Evolutionary conservation across 2,329 filamentous ascomycete species (phyloP).

Genomic region (Fusarium temperatum): DNA sequence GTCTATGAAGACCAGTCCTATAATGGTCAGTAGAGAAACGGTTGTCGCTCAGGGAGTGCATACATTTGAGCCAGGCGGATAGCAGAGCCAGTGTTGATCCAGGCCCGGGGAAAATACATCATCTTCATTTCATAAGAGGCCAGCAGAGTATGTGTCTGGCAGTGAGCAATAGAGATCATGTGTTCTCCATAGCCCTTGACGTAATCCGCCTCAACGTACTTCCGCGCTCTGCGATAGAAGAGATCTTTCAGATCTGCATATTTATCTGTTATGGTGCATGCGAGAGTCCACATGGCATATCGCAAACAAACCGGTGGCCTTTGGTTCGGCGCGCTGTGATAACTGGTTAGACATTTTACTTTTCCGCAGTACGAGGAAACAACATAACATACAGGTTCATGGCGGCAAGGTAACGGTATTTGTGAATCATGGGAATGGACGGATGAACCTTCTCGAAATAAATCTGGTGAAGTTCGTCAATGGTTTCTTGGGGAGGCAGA

Average conservation of each 20-base stretch:
- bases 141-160: constrained; percentile 83
- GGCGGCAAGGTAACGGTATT: constrained; percentile 83
- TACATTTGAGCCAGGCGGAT: constrained; percentile 86
- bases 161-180: constrained; percentile 85
- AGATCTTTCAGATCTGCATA: constrained; percentile 82
- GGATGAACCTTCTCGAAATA: constrained; percentile 93
- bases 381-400: constrained; percentile 76
- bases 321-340: constrained; percentile 74
- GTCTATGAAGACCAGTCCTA: constrained; percentile 90
- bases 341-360: constrained; percentile 16
- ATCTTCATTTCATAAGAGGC: constrained; percentile 92
- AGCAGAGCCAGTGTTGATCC: constrained; percentile 88
- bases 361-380: neutral
- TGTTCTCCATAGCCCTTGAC: constrained; percentile 92
- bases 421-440: constrained; percentile 88
- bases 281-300: constrained; percentile 96
- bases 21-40: constrained; percentile 41
- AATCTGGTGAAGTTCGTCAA: constrained; percentile 88
- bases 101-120: constrained; percentile 96
- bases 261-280: constrained; percentile 86
- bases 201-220: constrained; percentile 89
- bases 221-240: constrained; percentile 89
- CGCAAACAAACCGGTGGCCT: constrained; percentile 87
- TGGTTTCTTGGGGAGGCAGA: constrained; percentile 66
- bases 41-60: constrained; percentile 37